These are phyloP conservation scores for Penicillium verhagenii DNA, from an alignment of 495 filamentous ascomycete species.

Conservation along the genomic window DNA sequence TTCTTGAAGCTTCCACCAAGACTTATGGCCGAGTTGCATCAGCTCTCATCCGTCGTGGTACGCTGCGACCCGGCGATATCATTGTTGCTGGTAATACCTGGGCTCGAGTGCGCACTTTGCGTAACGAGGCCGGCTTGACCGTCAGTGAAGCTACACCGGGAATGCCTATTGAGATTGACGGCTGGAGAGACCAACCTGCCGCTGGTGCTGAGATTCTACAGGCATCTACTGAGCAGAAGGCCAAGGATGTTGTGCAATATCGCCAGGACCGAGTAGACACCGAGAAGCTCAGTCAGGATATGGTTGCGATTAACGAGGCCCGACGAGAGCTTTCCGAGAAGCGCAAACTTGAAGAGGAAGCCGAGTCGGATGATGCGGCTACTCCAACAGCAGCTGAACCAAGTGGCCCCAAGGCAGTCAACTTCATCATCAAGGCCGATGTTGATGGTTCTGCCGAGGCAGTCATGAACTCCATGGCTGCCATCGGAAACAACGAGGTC, in stretches of 20 bases:
- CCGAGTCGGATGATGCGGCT: conserved; percentile 25
- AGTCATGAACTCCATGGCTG: conserved; percentile 67
- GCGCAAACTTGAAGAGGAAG: conserved; percentile 51
- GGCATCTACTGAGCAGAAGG: conserved; percentile 72
- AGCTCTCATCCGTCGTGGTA: conserved; percentile 83
- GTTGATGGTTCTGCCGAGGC: conserved; percentile 93
- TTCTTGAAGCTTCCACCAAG: conserved; percentile 91
- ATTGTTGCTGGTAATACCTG: conserved; percentile 86
- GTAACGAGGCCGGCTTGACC: conserved; percentile 77
- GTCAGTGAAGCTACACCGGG: conserved; percentile 79
- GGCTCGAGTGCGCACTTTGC: conserved; percentile 76
- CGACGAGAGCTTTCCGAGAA: conserved; percentile 62
- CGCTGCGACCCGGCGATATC: conserved; percentile 74
- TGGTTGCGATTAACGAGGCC: conserved; percentile 71
- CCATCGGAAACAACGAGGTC: conserved; percentile 81
- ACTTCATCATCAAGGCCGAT: conserved; percentile 89
- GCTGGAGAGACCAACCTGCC: conserved; percentile 88
- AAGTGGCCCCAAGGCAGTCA: conserved; percentile 61
- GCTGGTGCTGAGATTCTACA: conserved; percentile 89
- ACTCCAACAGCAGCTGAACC: conserved; percentile 31
- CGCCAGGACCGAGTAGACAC: conserved; percentile 64
- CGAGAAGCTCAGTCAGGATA: conserved; percentile 61
- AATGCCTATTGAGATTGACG: conserved; percentile 86
- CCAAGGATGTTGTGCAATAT: conserved; percentile 77
- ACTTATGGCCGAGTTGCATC: conserved; percentile 84